These are phyloP conservation scores for Aspergillus fijiensis DNA, from an alignment of 2,329 filamentous ascomycete species.

Conservation along the genomic window DNA sequence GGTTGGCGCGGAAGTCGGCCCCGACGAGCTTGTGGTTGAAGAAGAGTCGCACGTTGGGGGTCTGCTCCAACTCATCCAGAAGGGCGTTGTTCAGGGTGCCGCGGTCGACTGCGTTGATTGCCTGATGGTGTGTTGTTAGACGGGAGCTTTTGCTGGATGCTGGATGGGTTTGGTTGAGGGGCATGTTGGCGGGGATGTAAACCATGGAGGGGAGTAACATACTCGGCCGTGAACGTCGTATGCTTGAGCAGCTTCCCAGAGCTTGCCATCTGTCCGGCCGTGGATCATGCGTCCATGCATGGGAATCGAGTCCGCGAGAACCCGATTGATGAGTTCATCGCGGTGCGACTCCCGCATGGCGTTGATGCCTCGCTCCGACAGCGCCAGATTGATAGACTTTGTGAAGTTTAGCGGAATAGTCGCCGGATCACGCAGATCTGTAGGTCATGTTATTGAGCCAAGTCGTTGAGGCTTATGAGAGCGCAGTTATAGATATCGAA, in stretches of 20 bases:
- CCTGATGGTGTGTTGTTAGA: conserved; percentile 48
- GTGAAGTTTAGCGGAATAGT: conserved; percentile 91
- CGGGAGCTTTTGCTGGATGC: neutral
- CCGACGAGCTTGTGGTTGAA: conserved; percentile 94
- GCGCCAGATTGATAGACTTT: conserved; percentile 95
- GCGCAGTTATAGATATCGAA: conserved; percentile 2
- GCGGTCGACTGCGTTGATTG: conserved; percentile 82
- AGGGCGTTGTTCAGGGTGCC: conserved; percentile 78
- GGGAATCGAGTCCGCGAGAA: conserved; percentile 77
- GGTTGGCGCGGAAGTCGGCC: conserved; percentile 74
- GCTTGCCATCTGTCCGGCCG: conserved; percentile 62
- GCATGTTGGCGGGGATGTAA: too few species aligned
- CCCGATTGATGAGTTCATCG: conserved; percentile 66
- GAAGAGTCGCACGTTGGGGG: conserved; percentile 86
- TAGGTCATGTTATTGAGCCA: conserved; percentile 5
- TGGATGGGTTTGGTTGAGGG: too few species aligned
- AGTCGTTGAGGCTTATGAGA: neutral
- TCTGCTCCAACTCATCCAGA: conserved; percentile 75
- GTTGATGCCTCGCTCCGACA: conserved; percentile 91
- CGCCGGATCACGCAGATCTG: conserved; percentile 81
- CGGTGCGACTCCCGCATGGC: conserved; percentile 72
- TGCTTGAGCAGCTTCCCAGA: conserved; percentile 77
- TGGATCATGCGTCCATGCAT: conserved; percentile 99
- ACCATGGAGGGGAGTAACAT: conserved; percentile 30
- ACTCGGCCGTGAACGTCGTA: conserved; percentile 90